Evolutionary conservation across 305 asterid species (phyloP), one percentile per base, ranked within the genome.

Genomic region (Rubia tinctorum): DNA sequence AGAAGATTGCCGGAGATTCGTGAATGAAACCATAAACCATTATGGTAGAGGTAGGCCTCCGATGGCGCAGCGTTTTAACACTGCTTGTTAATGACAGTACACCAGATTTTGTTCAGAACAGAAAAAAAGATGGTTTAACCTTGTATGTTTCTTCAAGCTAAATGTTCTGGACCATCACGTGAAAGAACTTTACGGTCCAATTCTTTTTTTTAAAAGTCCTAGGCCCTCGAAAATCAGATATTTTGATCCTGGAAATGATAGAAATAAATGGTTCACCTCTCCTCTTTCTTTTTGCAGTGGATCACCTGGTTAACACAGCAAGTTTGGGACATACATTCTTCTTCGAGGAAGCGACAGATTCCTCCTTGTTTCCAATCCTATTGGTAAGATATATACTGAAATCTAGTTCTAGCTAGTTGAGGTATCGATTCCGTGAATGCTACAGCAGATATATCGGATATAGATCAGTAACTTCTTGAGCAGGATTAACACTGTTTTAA

Each of bases 271-370:
- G 15, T 20, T 2, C 10, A 34, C 25, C 22, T 7, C 17, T n/a
- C 6, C 13, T 56, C 51, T 68, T 37, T 59, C 43, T 61, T 55
- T 73, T 75, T 86, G 81, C 84, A 94, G 97, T 94, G 80, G 99
- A 94, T 82, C 99, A 94, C 89, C 85, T 94, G 8, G 98, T 94
- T 69, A 94, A 91, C 76, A 88, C 96, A 7, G 97, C 89, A 14
- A 94, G 93, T 67, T 76, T 94, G 70, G 98, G 96, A 7, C 97
- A 94, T 65, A 91, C 97, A 25, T 94, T 91, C 90, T 88, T 86
- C 81, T 89, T 91, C 30, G 98, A 94, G 85, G 98, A 94, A 88
- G 96, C 97, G 65, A 75, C 86, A 0, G 98, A 94, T 72, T 18
- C 96, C 1, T 82, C 77, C 56, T 81, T 91, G 73, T 94, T 94